Percentiles rank a stretch among this genome's conserved stretches.
Conservation (phyloP, 768 basidiomycete genomes). For the Floccularia luteovirens region DNA sequence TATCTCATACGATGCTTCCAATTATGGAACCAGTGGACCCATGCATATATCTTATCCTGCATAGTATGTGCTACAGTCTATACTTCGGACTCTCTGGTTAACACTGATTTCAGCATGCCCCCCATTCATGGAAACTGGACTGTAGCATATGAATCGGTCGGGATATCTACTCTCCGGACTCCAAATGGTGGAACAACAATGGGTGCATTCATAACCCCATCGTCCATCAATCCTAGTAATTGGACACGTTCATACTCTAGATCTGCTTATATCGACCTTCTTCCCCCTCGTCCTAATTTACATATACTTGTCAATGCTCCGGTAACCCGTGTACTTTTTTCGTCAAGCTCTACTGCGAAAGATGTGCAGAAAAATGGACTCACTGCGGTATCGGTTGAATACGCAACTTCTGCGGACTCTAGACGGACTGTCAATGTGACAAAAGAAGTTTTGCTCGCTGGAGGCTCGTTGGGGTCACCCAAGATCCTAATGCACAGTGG, state of each 20-base stretch:
- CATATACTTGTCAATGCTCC: conserved; percentile 54
- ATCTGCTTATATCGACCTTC: conserved; percentile 58
- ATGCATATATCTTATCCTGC: conserved; percentile 36
- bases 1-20: conserved; percentile 35
- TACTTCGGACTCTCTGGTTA: background rate
- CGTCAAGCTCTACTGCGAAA: conserved; percentile 39
- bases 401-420: conserved; percentile 25
- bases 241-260: conserved; percentile 64
- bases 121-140: conserved; percentile 54
- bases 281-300: conserved; percentile 55
- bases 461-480: conserved; percentile 45
- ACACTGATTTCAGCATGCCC: conserved; percentile 38
- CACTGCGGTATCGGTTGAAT: conserved; percentile 30
- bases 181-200: conserved; percentile 41
- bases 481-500: conserved; percentile 51
- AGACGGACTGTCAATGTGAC: conserved; percentile 40
- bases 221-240: conserved; percentile 55
- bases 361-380: conserved; percentile 11
- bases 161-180: conserved; percentile 35
- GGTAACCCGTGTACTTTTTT: conserved; percentile 45
- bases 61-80: conserved; percentile 36
- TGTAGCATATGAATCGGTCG: conserved; percentile 37
- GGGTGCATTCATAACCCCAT: conserved; percentile 49
- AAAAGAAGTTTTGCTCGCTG: conserved; percentile 53
- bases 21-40: conserved; percentile 47